A percentile compares a stretch with the other conserved stretches of the same genome.
Evolutionary conservation across 805 yeast genomes (phyloP).

Genomic region (Candida fluviatilis): DNA sequence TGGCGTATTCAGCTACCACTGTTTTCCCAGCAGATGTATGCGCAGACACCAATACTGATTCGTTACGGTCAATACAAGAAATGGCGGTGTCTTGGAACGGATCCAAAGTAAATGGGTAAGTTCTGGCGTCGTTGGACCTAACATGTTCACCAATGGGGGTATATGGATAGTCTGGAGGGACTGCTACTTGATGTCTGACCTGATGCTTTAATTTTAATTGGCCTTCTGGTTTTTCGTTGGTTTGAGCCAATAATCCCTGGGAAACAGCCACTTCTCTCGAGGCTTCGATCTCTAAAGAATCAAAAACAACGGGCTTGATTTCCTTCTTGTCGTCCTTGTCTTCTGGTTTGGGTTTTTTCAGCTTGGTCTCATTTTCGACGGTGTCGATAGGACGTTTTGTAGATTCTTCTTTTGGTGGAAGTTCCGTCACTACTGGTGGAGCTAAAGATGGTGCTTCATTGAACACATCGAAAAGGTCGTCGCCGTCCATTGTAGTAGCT

Average conservation of each 20-base stretch:
- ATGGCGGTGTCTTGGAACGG: slow-evolving; percentile 97
- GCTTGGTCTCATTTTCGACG: too few relatives aligned
- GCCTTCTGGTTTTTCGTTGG: slow-evolving; percentile 32
- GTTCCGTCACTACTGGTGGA: slow-evolving; percentile 21
- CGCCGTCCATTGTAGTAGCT: slow-evolving; percentile 31
- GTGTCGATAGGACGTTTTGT: slow-evolving; percentile 7
- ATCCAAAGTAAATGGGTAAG: slow-evolving; percentile 89
- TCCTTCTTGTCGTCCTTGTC: slow-evolving; percentile 33
- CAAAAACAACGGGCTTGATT: slow-evolving; percentile 74
- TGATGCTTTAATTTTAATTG: slow-evolving; percentile 78
- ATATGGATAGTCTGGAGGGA: slow-evolving; percentile 89
- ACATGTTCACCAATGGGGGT: slow-evolving; percentile 85
- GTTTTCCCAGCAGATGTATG: slow-evolving; percentile 98
- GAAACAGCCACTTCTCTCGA: slow-evolving; percentile 85
- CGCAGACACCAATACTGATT: slow-evolving; percentile 94
- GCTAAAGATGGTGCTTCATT: slow-evolving; percentile 47
- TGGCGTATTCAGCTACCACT: slow-evolving; percentile 95
- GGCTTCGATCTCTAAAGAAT: slow-evolving; percentile 83
- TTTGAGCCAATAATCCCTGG: slow-evolving; percentile 47
- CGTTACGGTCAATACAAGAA: slow-evolving; percentile 91
- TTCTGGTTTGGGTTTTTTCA: slow-evolving; percentile 6
- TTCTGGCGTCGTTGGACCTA: slow-evolving; percentile 73
- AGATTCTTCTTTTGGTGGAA: slow-evolving; percentile 14
- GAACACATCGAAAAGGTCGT: slow-evolving; percentile 62
- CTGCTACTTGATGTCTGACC: slow-evolving; percentile 95